Percentiles rank a stretch among this genome's conserved stretches.
These are phyloP conservation scores for Neurospora hispaniola DNA, from an alignment of 495 filamentous ascomycete species.

Conservation along the genomic window DNA sequence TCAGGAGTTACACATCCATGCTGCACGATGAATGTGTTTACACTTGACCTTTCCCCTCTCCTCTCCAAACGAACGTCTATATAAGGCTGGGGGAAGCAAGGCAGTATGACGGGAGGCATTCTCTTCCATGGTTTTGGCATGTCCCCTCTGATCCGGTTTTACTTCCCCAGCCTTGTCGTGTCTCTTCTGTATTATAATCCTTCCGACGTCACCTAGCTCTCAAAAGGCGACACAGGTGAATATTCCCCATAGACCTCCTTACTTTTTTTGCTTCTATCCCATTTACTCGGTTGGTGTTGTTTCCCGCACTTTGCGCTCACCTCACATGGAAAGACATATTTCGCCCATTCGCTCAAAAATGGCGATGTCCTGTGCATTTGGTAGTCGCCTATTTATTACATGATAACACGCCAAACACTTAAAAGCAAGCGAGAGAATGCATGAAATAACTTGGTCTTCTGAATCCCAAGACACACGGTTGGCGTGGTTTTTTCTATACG, in stretches of 20 bases:
- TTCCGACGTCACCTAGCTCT: background rate
- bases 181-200: background rate
- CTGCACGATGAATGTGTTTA: background rate
- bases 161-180: background rate
- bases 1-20: background rate
- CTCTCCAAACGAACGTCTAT: background rate
- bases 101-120: background rate
- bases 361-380: background rate
- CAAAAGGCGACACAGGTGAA: background rate
- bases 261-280: background rate
- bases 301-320: background rate
- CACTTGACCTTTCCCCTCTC: background rate
- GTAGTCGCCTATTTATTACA: background rate
- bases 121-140: background rate
- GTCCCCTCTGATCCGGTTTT: background rate
- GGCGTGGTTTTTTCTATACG: background rate
- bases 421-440: background rate
- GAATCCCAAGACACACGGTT: background rate
- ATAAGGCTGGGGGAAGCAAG: background rate
- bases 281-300: background rate
- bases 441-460: background rate
- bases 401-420: background rate
- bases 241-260: background rate
- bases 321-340: background rate
- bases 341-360: background rate